Conservation (phyloP, 2,329 filamentous ascomycete genomes). For the Aspergillus thermomutatus region DNA sequence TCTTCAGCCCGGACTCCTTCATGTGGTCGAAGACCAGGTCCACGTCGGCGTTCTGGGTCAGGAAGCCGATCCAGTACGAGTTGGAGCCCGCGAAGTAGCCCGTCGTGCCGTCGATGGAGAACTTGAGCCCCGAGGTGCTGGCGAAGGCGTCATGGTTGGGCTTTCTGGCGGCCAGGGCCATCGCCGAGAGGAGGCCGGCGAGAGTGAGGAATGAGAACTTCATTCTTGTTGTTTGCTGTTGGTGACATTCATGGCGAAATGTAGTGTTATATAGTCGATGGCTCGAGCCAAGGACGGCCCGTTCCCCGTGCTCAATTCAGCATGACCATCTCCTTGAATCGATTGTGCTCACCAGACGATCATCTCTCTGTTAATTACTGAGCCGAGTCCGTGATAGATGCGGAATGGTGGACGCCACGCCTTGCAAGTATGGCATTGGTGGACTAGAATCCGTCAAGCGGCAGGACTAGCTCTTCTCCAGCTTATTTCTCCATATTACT, state of each 20-base stretch:
- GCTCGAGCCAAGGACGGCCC: neutral
- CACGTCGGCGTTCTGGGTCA: constrained; percentile 48
- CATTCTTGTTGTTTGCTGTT: neutral
- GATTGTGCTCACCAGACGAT: no score
- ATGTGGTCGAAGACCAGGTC: constrained; percentile 38
- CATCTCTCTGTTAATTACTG: no score
- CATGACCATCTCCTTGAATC: no score
- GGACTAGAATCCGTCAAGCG: neutral
- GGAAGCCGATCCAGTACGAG: constrained; percentile 52
- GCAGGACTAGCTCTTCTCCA: neutral
- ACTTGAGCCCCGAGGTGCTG: constrained; percentile 26
- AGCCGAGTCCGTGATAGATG: neutral
- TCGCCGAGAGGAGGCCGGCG: neutral
- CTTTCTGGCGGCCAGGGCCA: neutral
- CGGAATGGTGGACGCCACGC: neutral
- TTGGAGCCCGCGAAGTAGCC: constrained; percentile 50
- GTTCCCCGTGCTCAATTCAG: neutral
- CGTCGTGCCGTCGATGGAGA: constrained; percentile 38
- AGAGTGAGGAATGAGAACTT: neutral
- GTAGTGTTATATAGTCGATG: neutral
- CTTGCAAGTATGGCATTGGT: neutral
- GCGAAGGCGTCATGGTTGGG: constrained; percentile 19
- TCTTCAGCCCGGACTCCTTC: constrained; percentile 44
- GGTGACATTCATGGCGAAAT: neutral
- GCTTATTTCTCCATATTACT: neutral